Conservation (phyloP, 2,329 filamentous ascomycete genomes). For the Arthroderma sp. region DNA sequence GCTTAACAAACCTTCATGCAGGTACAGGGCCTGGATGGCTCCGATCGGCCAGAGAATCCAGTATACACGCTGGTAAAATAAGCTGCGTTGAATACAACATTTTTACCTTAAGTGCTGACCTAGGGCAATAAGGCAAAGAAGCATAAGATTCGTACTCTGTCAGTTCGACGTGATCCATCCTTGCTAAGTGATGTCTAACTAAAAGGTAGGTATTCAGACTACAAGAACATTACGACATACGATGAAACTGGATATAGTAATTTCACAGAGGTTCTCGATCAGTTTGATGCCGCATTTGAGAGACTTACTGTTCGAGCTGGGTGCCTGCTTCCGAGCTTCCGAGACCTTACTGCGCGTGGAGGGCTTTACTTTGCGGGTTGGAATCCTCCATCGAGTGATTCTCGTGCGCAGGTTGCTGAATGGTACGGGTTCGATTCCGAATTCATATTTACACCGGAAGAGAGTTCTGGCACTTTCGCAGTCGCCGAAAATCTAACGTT, state of each 20-base stretch:
- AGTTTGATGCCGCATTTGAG: slow-evolving; percentile 36
- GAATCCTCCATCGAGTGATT: slow-evolving; percentile 43
- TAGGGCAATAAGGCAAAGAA: slow-evolving; percentile 36
- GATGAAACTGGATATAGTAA: slow-evolving; percentile 44
- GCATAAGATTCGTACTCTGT: slow-evolving; percentile 25
- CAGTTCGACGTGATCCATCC: background rate
- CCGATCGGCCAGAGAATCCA: slow-evolving; percentile 37
- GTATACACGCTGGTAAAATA: slow-evolving; percentile 42
- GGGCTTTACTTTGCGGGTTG: slow-evolving; percentile 49
- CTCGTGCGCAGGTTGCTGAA: slow-evolving; percentile 46
- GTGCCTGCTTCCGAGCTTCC: slow-evolving; percentile 42
- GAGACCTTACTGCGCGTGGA: slow-evolving; percentile 48
- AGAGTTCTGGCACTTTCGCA: slow-evolving; percentile 43
- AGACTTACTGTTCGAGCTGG: slow-evolving; percentile 42
- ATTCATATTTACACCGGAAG: slow-evolving; percentile 43
- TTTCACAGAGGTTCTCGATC: slow-evolving; percentile 38
- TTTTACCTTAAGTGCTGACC: too few relatives aligned
- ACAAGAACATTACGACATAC: slow-evolving; percentile 46
- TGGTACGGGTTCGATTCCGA: slow-evolving; percentile 52
- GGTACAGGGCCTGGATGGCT: slow-evolving; percentile 1
- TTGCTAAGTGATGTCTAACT: slow-evolving; percentile 18
- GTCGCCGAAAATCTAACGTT: slow-evolving; percentile 48
- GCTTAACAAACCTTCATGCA: background rate
- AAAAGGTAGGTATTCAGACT: slow-evolving; percentile 45
- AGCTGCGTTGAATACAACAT: slow-evolving; percentile 1